Percentiles rank a stretch among this genome's conserved stretches.
Evolutionary conservation across 345 rosid species (phyloP).

Genomic region (Mercurialis annua): DNA sequence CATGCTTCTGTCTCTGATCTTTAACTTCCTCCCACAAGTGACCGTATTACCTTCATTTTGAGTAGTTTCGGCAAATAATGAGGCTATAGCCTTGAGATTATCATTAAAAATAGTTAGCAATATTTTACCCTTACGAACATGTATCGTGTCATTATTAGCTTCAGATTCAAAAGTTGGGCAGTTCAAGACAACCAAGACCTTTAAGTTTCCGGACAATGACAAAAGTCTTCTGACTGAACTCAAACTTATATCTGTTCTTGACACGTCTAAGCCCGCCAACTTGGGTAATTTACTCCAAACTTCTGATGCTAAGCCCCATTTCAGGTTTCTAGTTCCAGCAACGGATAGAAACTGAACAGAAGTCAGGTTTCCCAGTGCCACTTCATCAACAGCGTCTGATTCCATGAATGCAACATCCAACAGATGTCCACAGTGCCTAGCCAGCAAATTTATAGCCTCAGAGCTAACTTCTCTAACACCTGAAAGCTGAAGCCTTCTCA

Average conservation of each 20-base stretch:
- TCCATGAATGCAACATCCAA: constrained; percentile 33
- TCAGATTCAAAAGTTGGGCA: constrained; percentile 35
- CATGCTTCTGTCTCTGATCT: constrained; percentile 9
- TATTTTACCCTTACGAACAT: constrained; percentile 27
- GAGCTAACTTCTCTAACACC: constrained; percentile 32
- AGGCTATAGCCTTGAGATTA: constrained; percentile 24
- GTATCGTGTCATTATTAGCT: not conserved
- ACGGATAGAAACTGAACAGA: constrained; percentile 31
- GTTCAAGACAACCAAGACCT: constrained; percentile 28
- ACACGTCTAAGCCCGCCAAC: constrained; percentile 31
- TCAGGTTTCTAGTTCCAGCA: constrained; percentile 37
- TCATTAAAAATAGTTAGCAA: constrained; percentile 25
- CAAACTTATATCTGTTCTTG: constrained; percentile 35
- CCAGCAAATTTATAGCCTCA: constrained; percentile 38
- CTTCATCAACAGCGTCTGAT: constrained; percentile 25
- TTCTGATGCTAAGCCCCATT: constrained; percentile 34
- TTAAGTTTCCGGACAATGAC: constrained; percentile 22
- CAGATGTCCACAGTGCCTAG: constrained; percentile 26
- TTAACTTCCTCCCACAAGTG: constrained; percentile 23
- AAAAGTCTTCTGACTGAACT: constrained; percentile 20
- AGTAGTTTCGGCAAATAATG: constrained; percentile 28
- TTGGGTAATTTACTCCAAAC: constrained; percentile 29
- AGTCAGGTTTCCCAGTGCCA: constrained; percentile 30
- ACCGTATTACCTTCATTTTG: constrained; percentile 12
- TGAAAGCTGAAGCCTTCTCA: constrained; percentile 31